These are phyloP conservation scores for Trametes punicea DNA, from an alignment of 768 basidiomycete species.

Conservation along the genomic window DNA sequence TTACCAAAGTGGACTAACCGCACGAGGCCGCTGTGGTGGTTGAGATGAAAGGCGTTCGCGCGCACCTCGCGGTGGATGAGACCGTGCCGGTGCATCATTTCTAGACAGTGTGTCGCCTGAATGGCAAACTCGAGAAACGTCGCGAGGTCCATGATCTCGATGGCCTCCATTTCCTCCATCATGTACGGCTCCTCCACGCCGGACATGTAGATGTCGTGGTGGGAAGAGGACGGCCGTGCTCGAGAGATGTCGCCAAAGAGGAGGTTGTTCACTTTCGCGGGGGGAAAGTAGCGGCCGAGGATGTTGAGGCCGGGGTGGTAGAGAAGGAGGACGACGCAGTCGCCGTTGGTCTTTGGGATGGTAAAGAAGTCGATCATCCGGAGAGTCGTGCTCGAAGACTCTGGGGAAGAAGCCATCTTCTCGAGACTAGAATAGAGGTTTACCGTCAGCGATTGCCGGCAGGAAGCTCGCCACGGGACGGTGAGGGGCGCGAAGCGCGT, in stretches of 20 bases:
- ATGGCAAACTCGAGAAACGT: conserved; percentile 80
- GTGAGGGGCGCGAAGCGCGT: neutral
- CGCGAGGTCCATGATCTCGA: conserved; percentile 74
- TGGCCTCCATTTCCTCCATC: conserved; percentile 53
- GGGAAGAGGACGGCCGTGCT: conserved; percentile 38
- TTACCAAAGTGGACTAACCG: conserved; percentile 75
- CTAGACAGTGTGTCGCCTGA: conserved; percentile 69
- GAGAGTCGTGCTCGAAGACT: conserved; percentile 50
- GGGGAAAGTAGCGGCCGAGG: conserved; percentile 67
- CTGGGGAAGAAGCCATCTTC: conserved; percentile 45
- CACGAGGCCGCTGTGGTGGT: conserved; percentile 65
- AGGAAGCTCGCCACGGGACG: neutral
- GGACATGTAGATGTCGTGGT: conserved; percentile 51
- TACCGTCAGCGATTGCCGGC: neutral
- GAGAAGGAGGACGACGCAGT: conserved; percentile 70
- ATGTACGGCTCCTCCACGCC: conserved; percentile 44
- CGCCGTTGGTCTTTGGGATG: conserved; percentile 61
- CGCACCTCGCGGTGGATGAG: conserved; percentile 73
- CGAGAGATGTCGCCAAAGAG: conserved; percentile 55
- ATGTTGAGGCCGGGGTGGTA: conserved; percentile 67
- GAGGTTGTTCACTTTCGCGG: conserved; percentile 62
- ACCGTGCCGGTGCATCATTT: conserved; percentile 56
- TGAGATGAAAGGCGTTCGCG: conserved; percentile 73
- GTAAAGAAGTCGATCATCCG: conserved; percentile 64
- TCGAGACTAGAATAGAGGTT: conserved; percentile 40